Evolutionary conservation across 768 basidiomycete species (phyloP), one percentile per base, ranked within the genome.

Genomic region (Hericium rajendrae): DNA sequence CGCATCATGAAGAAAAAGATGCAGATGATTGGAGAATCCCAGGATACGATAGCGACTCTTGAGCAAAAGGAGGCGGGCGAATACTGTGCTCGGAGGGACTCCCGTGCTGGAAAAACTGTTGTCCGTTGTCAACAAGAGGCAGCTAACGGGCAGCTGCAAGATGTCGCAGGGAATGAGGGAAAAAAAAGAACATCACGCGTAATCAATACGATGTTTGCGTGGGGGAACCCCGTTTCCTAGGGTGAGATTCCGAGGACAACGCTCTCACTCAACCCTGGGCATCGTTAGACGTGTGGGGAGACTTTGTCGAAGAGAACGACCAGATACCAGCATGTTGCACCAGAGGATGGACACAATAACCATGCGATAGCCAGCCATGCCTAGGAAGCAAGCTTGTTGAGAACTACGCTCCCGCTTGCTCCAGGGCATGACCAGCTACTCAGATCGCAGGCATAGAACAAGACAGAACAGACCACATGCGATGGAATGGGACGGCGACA

Each of bases 371-470:
- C 16, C 15, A 40, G 18, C 32, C 20, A 12, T n/a, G 49, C 57
- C 60, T 57, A 37, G 49, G 46, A 54, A 56, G 69, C 72, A 69
- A 70, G 72, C 67, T 72, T 75, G 70, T 57, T 67, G 73, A 78
- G 77, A 59, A 76, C 75, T 68, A 64, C 77, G 75, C 77, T 77
- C 75, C 71, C 74, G 67, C 70, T 46, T 59, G 39, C 41, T 15
- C 58, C 52, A 38, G 22, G 12, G 41, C 28, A 16, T 48, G 28
- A 18, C 20, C 28, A 9, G 2, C 32, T 32, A 32, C 32, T 32
- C 32, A 32, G 1, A 32, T 32, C 6, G 18, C 51, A 32, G 41
- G 12, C 46, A 48, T 39, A 24, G 28, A 50, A 40, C 24, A 9
- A 13, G 18, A 46, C 28, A 40, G 9, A 16, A 22, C 37, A 48